Conservation (phyloP, 805 yeast species). For the Spathaspora hagerdaliae region DNA sequence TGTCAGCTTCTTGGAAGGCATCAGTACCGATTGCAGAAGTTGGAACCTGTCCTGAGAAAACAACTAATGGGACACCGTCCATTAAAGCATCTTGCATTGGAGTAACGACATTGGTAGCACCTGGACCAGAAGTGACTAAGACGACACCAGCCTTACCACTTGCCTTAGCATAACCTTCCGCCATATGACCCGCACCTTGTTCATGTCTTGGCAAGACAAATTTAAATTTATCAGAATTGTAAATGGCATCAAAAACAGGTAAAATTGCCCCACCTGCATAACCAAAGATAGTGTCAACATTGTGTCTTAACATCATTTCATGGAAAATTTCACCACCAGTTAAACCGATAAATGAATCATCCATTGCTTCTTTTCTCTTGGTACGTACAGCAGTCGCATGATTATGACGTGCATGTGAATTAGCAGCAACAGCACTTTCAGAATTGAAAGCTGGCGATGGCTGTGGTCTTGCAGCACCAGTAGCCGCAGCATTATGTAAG, state of each 20-base stretch:
- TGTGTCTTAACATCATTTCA: conserved; percentile 96
- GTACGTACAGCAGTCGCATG: neutral
- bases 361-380: conserved; percentile 41
- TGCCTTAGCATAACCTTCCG: conserved; percentile 97
- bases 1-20: conserved; percentile 99
- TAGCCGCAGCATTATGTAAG: conserved; percentile 16
- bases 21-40: conserved; percentile 96
- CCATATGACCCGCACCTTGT: conserved; percentile 99
- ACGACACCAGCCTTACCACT: conserved; percentile 97
- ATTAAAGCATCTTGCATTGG: conserved; percentile 97
- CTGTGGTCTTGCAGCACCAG: conserved; percentile 30
- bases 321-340: conserved; percentile 99
- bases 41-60: conserved; percentile 96
- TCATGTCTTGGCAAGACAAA: conserved; percentile 95
- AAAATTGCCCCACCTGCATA: conserved; percentile 99
- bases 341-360: conserved; percentile 86
- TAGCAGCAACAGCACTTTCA: conserved; percentile 7
- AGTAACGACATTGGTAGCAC: conserved; percentile 97
- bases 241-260: conserved; percentile 96
- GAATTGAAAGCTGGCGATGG: conserved; percentile 54
- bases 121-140: conserved; percentile 98
- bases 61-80: conserved; percentile 96
- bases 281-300: conserved; percentile 94
- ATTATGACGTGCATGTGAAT: conserved; percentile 9
- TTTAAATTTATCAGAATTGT: conserved; percentile 81